phyloP scores from a whole-genome alignment of 1,284 basidiomycete species.

The Grifola frondosa region DNA sequence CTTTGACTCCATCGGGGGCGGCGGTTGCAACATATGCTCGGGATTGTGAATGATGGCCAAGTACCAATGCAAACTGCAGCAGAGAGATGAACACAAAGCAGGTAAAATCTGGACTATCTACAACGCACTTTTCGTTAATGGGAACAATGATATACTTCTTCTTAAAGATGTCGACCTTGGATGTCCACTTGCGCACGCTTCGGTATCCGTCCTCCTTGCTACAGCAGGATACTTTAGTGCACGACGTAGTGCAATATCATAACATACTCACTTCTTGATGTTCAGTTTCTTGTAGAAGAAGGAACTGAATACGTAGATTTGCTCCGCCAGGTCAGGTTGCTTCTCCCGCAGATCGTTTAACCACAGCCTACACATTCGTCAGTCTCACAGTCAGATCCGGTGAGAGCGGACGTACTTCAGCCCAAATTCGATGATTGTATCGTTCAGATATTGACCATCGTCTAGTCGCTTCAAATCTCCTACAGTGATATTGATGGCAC shows the following conservation, averaged over 20 bases:
- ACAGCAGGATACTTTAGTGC: conserved; percentile 4
- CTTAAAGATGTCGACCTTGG: conserved; percentile 81
- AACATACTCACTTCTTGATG: conserved; percentile 54
- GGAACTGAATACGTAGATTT: conserved; percentile 91
- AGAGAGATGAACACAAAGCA: conserved; percentile 2
- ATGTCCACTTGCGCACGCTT: conserved; percentile 93
- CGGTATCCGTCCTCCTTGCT: conserved; percentile 73
- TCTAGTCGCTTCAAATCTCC: conserved; percentile 76
- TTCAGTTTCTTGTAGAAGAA: conserved; percentile 98
- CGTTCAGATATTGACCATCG: conserved; percentile 87
- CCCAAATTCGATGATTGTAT: conserved; percentile 94
- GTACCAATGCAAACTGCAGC: conserved; percentile 90
- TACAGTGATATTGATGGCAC: conserved; percentile 75
- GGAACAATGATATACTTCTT: conserved; percentile 95
- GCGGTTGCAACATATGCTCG: conserved; percentile 52
- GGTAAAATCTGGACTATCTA: conserved; percentile 1
- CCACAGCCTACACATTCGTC: conserved; percentile 56
- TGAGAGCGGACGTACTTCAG: conserved; percentile 63
- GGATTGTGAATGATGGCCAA: conserved; percentile 92
- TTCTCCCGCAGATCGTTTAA: conserved; percentile 52
- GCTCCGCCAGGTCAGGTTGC: conserved; percentile 63
- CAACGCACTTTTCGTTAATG: conserved; percentile 89
- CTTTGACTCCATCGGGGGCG: conserved; percentile 31
- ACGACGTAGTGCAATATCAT: not conserved
- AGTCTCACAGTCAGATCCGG: not conserved